These are phyloP conservation scores for Cladosporium oxysporum DNA, from an alignment of 2,329 filamentous ascomycete species.

Conservation along the genomic window DNA sequence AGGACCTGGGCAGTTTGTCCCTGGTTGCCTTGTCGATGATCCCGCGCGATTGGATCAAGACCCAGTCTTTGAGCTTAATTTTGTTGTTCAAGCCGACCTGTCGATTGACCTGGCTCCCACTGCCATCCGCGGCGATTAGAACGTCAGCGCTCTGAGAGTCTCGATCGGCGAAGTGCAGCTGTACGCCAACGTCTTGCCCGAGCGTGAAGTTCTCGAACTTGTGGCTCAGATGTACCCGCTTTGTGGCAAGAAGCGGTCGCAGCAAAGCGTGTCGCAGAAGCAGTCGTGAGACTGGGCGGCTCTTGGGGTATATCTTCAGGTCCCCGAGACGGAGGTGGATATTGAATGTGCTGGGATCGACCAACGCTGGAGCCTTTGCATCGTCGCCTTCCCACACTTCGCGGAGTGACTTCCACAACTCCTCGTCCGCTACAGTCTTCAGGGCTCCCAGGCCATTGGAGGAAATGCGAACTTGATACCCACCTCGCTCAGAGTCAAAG, in stretches of 20 bases:
- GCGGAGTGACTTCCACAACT: neutral
- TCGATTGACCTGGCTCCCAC: neutral
- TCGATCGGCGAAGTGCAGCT: neutral
- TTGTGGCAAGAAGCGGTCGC: neutral
- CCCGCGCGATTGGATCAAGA: neutral
- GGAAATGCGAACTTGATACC: neutral
- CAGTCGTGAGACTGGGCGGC: neutral
- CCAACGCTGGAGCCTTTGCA: neutral
- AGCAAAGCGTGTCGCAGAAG: neutral
- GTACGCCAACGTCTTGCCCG: neutral
- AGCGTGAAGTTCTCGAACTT: neutral
- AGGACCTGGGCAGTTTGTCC: neutral
- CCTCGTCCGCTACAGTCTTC: neutral
- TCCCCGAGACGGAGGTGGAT: neutral
- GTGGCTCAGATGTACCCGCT: neutral
- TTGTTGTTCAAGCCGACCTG: neutral
- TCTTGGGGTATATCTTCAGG: neutral
- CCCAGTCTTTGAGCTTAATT: neutral
- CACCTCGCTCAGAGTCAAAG: neutral
- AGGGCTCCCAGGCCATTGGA: neutral
- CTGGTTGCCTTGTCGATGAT: neutral
- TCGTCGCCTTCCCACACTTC: neutral
- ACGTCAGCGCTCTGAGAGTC: neutral
- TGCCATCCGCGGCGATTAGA: neutral
- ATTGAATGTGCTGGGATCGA: neutral